Evolutionary conservation across 768 basidiomycete genomes (phyloP), one percentile per base, ranked within the genome.

Genomic region (Phylloporus sp.): DNA sequence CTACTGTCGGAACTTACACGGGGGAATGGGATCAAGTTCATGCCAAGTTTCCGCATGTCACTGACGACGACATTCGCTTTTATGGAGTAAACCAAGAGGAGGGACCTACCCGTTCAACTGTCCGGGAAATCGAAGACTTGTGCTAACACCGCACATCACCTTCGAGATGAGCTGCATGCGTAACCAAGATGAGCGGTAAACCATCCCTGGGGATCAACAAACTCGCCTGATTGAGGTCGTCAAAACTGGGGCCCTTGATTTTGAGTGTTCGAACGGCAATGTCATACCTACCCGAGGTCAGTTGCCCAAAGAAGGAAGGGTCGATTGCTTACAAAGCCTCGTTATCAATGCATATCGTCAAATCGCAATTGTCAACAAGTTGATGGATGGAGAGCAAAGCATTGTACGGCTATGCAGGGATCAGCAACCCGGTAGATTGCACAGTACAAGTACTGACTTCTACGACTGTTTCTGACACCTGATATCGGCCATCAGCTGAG

Each of bases 11-110:
- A 18, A 71, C 81, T 47, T 69, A 88, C 88, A 53, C 94, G 92
- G 59, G 95, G 95, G 80, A 98, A 99, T 0, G 95, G 95, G 55
- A 98, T 78, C 47, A 97, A 79, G 71, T 98, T 98, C 81, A 95
- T 86, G 43, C 82, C 90, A 40, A 98, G 80, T 68, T 95, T 95
- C 49, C 92, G 82, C 31, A 95, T 74, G 63, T 95, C 92, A 40
- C 88, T 90, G 4, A 49, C 18, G 38, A 34, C 35, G 6, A 29
- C 15, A 41, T 53, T 54, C 35, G 56, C 48, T 29, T 62, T 39
- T 27, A 5, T 12, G 46, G 11, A 8, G 47, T 34, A 23, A 8
- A 22, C 16, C 13, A 7, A 27, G 43, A 32, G 13, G 18, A 5
- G 6, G 45, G 18, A 65, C 80, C 11, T 52, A 87, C 88, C 90